Base-by-base conservation (phyloP, 2,329 filamentous ascomycete genomes). In the Colletotrichum tamarilloi region DNA sequence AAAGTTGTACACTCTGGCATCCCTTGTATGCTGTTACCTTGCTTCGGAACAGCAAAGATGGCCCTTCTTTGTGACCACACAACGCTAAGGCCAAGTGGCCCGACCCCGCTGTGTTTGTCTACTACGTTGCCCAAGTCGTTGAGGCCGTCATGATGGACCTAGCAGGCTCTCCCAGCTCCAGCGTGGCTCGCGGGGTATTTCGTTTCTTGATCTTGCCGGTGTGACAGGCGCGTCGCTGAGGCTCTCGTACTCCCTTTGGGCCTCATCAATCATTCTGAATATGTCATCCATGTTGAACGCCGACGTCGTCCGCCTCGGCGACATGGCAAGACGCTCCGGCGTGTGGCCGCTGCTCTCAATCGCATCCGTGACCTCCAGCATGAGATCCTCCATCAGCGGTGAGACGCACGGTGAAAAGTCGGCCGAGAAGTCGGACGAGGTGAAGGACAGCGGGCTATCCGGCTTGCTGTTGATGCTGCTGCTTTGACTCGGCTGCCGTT, bases 351-450 rank as follows among this genome's bases (percentile, higher is more conserved):
- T 73, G 62, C 71, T 71, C 55, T 73, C 67, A 16, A 73, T 73
- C 9, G 71, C 71, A 24, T 73, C 71, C 56, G 56, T 66, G 67
- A 73, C 16, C 62, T 73, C 71, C 11, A 73, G 28, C 62, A 73
- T 65, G 22, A 73, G 67, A 22, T 71, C 71, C 55, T 73, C 71
- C 67, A 73, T 73, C 56, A 73, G 52, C 28, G 71, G 67, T 7
- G 71, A 73, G 24, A 71, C 71, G 35, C 67, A 71, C n/a, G 71
- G 49, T 24, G 67, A 62, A 46, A 73, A 66, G 19, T 73, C 62
- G 11, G 71, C 28, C 35, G 67, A 66, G 46, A 70, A 70, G 19
- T 73, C 67, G 2, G 67, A 69, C 19, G 67, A 71, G 12, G 49
- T 30, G 8, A 52, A 65, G 11, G 71, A 73, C 12, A 26, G 56